Conservation (phyloP, 225 moss, liverwort and hornwort species). For the Thuidium tamariscinum region DNA sequence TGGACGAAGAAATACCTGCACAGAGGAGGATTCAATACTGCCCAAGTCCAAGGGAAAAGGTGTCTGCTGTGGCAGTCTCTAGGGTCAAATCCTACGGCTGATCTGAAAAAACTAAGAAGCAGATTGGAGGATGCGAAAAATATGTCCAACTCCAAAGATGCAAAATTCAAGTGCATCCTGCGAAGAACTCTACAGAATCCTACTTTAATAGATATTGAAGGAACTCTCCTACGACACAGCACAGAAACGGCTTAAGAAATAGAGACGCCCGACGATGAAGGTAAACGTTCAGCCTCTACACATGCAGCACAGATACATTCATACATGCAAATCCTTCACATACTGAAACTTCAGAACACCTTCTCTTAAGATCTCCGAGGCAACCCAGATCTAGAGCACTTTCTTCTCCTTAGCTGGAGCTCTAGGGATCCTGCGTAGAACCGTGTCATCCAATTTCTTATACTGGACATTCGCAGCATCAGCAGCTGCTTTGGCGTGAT, state of each 20-base stretch:
- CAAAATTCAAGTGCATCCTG: background rate
- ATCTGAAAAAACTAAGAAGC: background rate
- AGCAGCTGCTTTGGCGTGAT: conserved; percentile 37
- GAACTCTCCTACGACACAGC: background rate
- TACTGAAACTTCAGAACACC: background rate
- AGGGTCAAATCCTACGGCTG: background rate
- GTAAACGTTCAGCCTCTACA: background rate
- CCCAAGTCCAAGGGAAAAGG: background rate
- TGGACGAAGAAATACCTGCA: background rate
- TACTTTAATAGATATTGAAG: background rate
- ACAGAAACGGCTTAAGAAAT: background rate
- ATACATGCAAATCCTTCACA: conserved; percentile 13
- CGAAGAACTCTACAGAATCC: background rate
- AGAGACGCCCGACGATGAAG: background rate
- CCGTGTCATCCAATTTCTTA: conserved; percentile 51
- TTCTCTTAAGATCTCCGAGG: background rate
- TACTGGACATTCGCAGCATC: conserved; percentile 45
- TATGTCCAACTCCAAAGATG: background rate
- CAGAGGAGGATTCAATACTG: background rate
- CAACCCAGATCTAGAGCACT: background rate
- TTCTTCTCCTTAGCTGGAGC: conserved; percentile 58
- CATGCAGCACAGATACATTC: conserved; percentile 2
- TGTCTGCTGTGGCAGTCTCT: background rate
- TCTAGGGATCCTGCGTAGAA: conserved; percentile 73
- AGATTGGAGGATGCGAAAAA: background rate